Evolutionary conservation across 169 alveolate genomes (phyloP).

Genomic region (Plasmodium fragile): DNA sequence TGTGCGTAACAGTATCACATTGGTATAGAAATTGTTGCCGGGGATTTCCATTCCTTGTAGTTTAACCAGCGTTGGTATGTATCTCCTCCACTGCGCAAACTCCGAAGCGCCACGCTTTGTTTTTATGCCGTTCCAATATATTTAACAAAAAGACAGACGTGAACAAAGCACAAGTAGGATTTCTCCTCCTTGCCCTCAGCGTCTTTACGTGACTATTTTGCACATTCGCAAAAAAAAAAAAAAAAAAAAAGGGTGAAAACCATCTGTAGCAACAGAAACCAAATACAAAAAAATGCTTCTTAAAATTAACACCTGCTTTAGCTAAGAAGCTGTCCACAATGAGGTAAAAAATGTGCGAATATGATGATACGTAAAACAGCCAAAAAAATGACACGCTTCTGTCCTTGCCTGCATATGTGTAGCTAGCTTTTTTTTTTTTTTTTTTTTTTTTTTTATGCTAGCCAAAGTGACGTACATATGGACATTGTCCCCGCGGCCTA

Average conservation of each 20-base stretch:
- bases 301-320: not conserved
- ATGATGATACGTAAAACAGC: not conserved
- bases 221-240: slow-evolving; percentile 5
- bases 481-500: not conserved
- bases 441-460: slow-evolving; percentile 1
- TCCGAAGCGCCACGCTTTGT: not conserved
- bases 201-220: not conserved
- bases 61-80: not conserved
- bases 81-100: not conserved
- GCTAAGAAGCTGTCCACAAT: not conserved
- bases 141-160: not conserved
- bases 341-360: not conserved
- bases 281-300: not conserved
- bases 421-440: slow-evolving; percentile 1
- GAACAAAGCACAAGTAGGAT: not conserved
- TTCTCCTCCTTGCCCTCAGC: not conserved
- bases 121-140: not conserved
- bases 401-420: not conserved
- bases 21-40: not conserved
- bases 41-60: not conserved
- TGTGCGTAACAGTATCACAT: not conserved
- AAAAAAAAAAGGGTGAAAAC: not conserved
- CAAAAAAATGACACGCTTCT: not conserved
- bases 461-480: not conserved
- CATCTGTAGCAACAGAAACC: not conserved